These are phyloP conservation scores for Vaccinium myrtillus DNA, from an alignment of 148 eudicot genomes.

Conservation along the genomic window DNA sequence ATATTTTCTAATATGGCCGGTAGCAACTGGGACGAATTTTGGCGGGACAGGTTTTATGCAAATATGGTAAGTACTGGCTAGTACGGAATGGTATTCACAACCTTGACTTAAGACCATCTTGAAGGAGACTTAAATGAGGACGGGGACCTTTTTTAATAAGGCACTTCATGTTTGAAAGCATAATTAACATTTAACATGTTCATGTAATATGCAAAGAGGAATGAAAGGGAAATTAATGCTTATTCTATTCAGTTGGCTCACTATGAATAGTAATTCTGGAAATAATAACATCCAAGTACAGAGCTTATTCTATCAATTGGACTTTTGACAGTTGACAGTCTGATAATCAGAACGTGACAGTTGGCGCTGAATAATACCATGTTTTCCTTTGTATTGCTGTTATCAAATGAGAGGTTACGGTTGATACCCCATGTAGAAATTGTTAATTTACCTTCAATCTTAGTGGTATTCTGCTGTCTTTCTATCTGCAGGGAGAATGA, in stretches of 20 bases:
- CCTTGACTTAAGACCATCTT: no score
- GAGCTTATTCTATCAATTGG: background rate
- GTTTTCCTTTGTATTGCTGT: background rate
- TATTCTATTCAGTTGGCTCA: background rate
- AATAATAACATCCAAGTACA: background rate
- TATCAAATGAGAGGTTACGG: background rate
- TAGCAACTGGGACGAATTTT: no score
- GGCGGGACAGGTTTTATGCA: no score
- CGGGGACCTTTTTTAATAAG: background rate
- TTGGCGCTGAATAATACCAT: background rate
- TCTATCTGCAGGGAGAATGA: slow-evolving; percentile 15
- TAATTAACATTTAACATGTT: background rate
- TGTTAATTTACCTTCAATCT: background rate
- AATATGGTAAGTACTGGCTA: no score
- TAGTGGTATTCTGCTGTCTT: background rate
- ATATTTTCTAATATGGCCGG: no score
- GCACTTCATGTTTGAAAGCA: background rate
- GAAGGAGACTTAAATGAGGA: background rate
- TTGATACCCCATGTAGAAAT: background rate
- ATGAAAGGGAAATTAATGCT: background rate
- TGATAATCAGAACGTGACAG: background rate
- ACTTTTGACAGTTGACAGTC: background rate
- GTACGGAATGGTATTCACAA: no score
- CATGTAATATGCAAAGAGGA: background rate
- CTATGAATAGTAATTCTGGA: background rate